Evolutionary conservation across 2,329 filamentous ascomycete species (phyloP), one percentile per base, ranked within the genome.

Genomic region (Calonectria hawksworthii): DNA sequence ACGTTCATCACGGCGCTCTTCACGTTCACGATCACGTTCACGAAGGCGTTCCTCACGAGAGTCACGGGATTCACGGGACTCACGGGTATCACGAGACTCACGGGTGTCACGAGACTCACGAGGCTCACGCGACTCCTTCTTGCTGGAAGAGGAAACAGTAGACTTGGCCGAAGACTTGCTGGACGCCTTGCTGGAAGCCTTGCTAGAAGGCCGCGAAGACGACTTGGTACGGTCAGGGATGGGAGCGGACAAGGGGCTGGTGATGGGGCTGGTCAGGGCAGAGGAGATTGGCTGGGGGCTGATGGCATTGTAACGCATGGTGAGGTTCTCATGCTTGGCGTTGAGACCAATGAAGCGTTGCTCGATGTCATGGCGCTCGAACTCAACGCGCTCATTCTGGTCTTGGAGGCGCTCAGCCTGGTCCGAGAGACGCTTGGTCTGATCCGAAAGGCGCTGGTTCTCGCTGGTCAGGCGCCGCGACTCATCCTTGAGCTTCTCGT

Each of bases 121-220:
- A 54, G 68, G 51, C 47, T 76, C 76, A 26, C 72, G 73, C 18
- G 79, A 75, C 65, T 83, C 81, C 56, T 82, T 79, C 74, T 82
- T 82, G 74, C 76, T 77, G 23, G 78, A 77, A 14, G 76, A 56
- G 38, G 79, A 79, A 61, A 76, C 70, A 23, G 69, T 59, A 16
- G 72, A 71, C 68, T 70, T 66, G 16, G 69, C 66, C n/a, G 74
- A 74, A 5, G 73, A 70, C 66, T 81, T 81, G 77, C 74, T 77
- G 14, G 79, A 80, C 23, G 79, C 82, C 78, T 83, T 83, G 75
- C 82, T 82, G 26, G 80, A 81, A 63, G 77, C 79, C 74, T 80
- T 81, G 78, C 80, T 81, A n/a, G 80, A 76, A 70, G 80, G 76
- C 6, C 80, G 80, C 76, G 83, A 76, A 11, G 79, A 76, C 28